Evolutionary conservation across 2,329 filamentous ascomycete genomes (phyloP).

Genomic region (Xylariaceae sp.): DNA sequence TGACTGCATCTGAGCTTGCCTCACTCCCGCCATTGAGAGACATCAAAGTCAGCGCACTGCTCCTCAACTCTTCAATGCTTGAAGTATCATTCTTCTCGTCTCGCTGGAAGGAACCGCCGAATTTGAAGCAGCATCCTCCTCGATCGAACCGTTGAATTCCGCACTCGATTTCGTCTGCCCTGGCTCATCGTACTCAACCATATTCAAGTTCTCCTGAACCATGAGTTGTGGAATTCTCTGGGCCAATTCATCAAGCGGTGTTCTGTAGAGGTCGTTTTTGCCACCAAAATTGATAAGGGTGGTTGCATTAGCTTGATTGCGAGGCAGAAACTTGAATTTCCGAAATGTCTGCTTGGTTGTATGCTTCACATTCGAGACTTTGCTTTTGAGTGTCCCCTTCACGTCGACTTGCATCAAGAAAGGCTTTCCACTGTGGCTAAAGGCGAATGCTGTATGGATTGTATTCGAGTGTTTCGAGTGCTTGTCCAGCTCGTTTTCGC

Average conservation of each 20-base stretch:
- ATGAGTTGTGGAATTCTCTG: neutral
- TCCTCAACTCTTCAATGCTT: no score
- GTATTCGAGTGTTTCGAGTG: neutral
- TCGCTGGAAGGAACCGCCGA: no score
- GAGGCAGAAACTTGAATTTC: neutral
- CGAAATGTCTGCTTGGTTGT: neutral
- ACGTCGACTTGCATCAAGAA: neutral
- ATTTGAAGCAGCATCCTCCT: no score
- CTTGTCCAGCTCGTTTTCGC: conserved; percentile 1
- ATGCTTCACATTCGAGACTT: neutral
- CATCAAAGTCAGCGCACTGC: no score
- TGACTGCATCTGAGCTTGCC: no score
- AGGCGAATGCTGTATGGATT: neutral
- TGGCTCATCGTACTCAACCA: neutral
- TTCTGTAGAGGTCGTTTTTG: conserved; percentile 24
- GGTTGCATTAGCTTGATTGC: conserved; percentile 3
- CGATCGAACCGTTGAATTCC: no score
- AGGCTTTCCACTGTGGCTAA: neutral
- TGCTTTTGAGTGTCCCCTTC: neutral
- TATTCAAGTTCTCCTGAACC: conserved; percentile 29
- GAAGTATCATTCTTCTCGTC: no score
- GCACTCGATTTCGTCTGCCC: no score
- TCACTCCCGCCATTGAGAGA: no score
- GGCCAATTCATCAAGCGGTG: conserved; percentile 10
- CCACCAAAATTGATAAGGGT: conserved; percentile 21